phyloP scores from a whole-genome alignment of 2,329 filamentous ascomycete genomes.

The Pseudopithomyces maydicus region DNA sequence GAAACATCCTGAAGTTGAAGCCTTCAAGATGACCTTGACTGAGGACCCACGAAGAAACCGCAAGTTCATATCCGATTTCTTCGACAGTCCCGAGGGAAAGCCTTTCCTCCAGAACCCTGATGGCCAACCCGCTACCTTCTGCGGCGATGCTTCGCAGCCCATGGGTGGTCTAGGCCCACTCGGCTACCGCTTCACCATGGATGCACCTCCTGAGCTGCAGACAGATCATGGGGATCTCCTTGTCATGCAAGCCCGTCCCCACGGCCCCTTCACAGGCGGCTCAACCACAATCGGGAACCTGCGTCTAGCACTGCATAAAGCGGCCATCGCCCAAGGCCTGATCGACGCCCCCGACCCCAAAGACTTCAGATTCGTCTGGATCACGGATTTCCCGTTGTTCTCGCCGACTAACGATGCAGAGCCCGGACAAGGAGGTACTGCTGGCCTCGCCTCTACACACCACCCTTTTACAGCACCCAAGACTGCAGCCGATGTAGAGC shows the following conservation, averaged over 20 bases:
- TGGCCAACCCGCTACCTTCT: slow-evolving; percentile 79
- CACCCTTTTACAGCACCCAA: slow-evolving; percentile 95
- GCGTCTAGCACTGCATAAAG: slow-evolving; percentile 70
- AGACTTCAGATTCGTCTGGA: slow-evolving; percentile 77
- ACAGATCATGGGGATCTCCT: slow-evolving; percentile 74
- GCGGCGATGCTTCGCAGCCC: slow-evolving; percentile 75
- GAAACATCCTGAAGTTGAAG: slow-evolving; percentile 72
- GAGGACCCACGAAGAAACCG: slow-evolving; percentile 59
- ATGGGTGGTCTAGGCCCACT: slow-evolving; percentile 77
- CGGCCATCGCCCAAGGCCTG: slow-evolving; percentile 67
- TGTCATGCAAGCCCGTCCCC: slow-evolving; percentile 77
- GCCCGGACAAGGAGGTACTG: slow-evolving; percentile 79
- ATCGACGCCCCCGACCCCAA: slow-evolving; percentile 54
- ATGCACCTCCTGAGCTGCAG: slow-evolving; percentile 57
- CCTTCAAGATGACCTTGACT: slow-evolving; percentile 68
- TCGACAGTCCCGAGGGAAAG: slow-evolving; percentile 66
- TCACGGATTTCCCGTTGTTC: slow-evolving; percentile 91
- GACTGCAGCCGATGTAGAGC: slow-evolving; percentile 70
- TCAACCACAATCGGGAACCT: slow-evolving; percentile 75
- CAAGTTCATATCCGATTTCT: slow-evolving; percentile 70
- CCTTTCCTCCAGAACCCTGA: slow-evolving; percentile 70
- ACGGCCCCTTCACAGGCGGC: slow-evolving; percentile 69
- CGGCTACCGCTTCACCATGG: slow-evolving; percentile 71
- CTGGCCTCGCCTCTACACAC: slow-evolving; percentile 85
- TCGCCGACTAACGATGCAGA: slow-evolving; percentile 68